phyloP scores from a whole-genome alignment of 129 eudicot genomes.

The Pulicaria dysenterica region DNA sequence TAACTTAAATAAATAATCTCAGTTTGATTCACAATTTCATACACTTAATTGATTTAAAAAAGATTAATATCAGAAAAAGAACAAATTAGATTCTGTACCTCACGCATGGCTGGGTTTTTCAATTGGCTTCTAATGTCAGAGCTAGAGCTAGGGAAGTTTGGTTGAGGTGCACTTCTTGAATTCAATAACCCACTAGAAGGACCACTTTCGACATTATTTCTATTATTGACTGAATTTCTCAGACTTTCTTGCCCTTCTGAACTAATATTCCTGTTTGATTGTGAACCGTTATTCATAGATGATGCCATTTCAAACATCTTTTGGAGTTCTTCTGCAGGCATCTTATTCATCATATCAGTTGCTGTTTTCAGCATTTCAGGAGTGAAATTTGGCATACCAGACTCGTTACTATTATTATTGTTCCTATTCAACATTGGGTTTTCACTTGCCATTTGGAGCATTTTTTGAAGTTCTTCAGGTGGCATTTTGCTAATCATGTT shows the following conservation, averaged over 20 bases:
- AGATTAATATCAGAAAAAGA: background rate
- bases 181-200: conserved; percentile 42
- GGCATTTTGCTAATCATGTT: conserved; percentile 78
- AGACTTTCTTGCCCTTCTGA: conserved; percentile 37
- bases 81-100: conserved; percentile 44
- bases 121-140: conserved; percentile 75
- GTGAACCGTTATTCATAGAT: conserved; percentile 55
- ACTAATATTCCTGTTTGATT: conserved; percentile 35
- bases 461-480: conserved; percentile 87
- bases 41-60: background rate
- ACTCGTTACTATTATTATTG: conserved; percentile 47
- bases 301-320: conserved; percentile 93
- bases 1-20: too few relatives aligned
- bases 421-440: conserved; percentile 45
- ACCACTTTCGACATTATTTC: conserved; percentile 51
- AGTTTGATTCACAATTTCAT: background rate
- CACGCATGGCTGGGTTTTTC: conserved; percentile 93
- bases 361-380: conserved; percentile 93
- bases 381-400: conserved; percentile 58
- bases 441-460: conserved; percentile 69
- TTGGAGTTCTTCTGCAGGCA: conserved; percentile 77
- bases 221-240: conserved; percentile 34
- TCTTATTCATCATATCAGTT: conserved; percentile 85
- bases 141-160: conserved; percentile 59
- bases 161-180: conserved; percentile 49